Evolutionary conservation across 306 rosid genomes (phyloP), one percentile per base, ranked within the genome.

Genomic region (Geum urbanum): DNA sequence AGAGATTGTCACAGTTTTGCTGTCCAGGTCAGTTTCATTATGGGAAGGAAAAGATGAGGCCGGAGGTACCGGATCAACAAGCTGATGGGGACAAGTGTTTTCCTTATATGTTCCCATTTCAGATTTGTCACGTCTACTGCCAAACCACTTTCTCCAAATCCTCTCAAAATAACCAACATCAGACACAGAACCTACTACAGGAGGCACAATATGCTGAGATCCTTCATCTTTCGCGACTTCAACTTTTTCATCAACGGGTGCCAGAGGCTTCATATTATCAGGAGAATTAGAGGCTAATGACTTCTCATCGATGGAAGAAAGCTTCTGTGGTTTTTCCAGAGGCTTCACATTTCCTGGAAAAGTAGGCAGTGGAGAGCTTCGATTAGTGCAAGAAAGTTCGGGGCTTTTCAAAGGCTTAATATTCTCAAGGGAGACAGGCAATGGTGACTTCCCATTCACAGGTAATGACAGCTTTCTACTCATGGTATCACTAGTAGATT

Each of bases 141-240:
- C 74, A 49, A 76, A 72, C 63, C 69, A 77, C 18, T 66, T 65
- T 66, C 71, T 79, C 85, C 84, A 82, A 9, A 77, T 37, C 57
- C 47, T 78, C 58, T 74, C 75, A 2, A 80, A 67, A 82, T 76
- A 82, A 20, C 78, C 86, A 16, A 16, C 70, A 62, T 79, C 74
- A 72, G 73, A 32, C 59, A 66, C 50, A 44, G 76, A 61, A 69
- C 49, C 78, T 32, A 44, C 63, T 32, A 22, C 70, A 14, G 54
- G 41, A 55, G 47, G 56, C 40, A 43, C 19, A 50, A 19, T 46
- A 75, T 45, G 55, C 41, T 74, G 66, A n/a, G 79, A 72, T 77
- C 76, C 75, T 62, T 69, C 78, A 61, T 41, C 39, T 20, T 65
- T 44, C 27, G 14, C 56, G 24, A 44, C 49, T 72, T 72, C 62